Percentiles rank a stretch among this genome's conserved stretches.
phyloP scores from a whole-genome alignment of 805 yeast genomes.

The Sugiyamaella chiloensis region DNA sequence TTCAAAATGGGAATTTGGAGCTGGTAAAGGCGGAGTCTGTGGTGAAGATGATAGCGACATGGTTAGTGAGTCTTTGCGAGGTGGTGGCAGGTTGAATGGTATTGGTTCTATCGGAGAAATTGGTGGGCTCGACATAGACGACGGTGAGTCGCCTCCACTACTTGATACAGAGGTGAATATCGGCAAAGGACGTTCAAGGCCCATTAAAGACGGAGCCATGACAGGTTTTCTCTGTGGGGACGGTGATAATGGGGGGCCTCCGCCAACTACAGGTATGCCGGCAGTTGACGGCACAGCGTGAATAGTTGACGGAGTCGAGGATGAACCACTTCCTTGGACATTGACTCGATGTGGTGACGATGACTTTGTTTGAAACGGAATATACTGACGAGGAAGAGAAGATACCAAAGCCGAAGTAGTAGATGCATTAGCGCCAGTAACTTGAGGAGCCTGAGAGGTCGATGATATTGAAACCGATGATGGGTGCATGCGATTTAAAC shows the following conservation, averaged over 20 bases:
- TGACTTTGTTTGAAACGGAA: constrained; percentile 5
- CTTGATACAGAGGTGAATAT: constrained; percentile 4
- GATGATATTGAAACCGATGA: constrained; percentile 4
- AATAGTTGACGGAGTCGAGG: background rate
- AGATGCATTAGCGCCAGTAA: background rate
- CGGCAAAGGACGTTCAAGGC: constrained; percentile 15
- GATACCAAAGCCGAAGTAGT: background rate
- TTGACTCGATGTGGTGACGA: background rate
- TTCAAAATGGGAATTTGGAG: constrained; percentile 1
- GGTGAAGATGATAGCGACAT: constrained; percentile 3
- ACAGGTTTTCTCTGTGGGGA: constrained; percentile 8
- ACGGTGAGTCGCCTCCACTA: constrained; percentile 3
- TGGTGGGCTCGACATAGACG: constrained; percentile 10
- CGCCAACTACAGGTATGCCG: background rate
- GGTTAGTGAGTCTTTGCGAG: background rate
- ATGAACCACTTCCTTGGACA: background rate
- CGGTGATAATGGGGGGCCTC: constrained; percentile 7
- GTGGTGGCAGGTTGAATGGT: constrained; percentile 11
- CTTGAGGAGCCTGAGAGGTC: background rate
- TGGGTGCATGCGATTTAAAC: background rate
- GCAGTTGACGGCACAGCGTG: background rate
- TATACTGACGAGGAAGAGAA: constrained; percentile 7
- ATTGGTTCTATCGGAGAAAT: constrained; percentile 12
- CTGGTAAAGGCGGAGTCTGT: constrained; percentile 8
- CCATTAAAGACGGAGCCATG: background rate